Evolutionary conservation across 805 yeast genomes (phyloP), one percentile per base, ranked within the genome.

Genomic region (Candida hungchunana): DNA sequence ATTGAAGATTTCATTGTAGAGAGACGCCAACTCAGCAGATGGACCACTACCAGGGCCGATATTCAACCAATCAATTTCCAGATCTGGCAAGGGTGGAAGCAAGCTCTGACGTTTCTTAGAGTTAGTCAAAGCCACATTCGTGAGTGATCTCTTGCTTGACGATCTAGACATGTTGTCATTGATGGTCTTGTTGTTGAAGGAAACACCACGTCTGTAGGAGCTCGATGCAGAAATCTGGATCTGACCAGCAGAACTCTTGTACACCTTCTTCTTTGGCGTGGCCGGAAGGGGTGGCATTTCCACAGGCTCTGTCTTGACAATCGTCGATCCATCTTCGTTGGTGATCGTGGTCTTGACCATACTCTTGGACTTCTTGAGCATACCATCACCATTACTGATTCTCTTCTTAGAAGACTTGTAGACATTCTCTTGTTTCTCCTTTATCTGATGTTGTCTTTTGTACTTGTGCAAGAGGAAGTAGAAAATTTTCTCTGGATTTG

Each of bases 401-500:
- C 34, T 61, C 61, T 38, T 56, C 45, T 46, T 61, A 47, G 46
- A 39, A 10, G 37, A 37, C 32, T 47, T 47, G 7, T 43, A 32
- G n/a, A 31, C 2, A 3, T 38, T 29, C 29, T 50, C 53, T 7
- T 42, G 27, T n/a, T 37, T 41, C 7, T 47, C 47, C 22, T 44
- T 42, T 4, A 31, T 46, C 31, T 63, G 51, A 48, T 79, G 86
- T 39, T 82, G 88, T 43, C 74, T 75, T 43, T 93, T 69, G 58
- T 86, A 87, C 46, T 82, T 75, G 66, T 77, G 64, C 44, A 86
- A 64, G 29, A 87, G 60, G 46, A 82, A 82, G 60, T 86, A 86
- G 50, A 86, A 81, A 30, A 86, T 78, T 66, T 86, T 86, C 50
- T 86, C 95, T 1, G 88, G 71, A 49, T 77, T 81, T 18, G 81